A percentile compares a stretch with the other conserved stretches of the same genome.
These are phyloP conservation scores for Microthyrium microscopicum DNA, from an alignment of 2,329 filamentous ascomycete genomes.

Conservation along the genomic window DNA sequence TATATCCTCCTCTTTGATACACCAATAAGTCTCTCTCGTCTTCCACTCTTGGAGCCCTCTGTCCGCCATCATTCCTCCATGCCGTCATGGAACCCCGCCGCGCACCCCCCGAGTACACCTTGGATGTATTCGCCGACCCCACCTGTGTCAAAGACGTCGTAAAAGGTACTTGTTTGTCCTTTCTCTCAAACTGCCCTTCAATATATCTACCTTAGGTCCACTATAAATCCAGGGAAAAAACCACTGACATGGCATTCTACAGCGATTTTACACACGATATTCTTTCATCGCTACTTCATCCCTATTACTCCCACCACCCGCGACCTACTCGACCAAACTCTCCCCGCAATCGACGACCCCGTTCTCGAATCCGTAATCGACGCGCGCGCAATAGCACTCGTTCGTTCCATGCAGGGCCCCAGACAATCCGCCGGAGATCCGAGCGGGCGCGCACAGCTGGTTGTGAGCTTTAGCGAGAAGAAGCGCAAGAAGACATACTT, in stretches of 20 bases:
- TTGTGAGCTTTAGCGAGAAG: constrained; percentile 91
- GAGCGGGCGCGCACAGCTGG: constrained; percentile 55
- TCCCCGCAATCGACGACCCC: constrained; percentile 77
- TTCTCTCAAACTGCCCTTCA: constrained; percentile 5
- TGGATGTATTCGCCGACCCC: constrained; percentile 88
- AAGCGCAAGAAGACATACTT: constrained; percentile 64
- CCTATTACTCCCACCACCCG: constrained; percentile 65
- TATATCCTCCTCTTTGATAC: no score
- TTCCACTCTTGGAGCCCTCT: no score
- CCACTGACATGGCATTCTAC: constrained; percentile 8
- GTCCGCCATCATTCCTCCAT: background rate
- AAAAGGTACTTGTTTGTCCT: constrained; percentile 44
- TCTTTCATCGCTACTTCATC: constrained; percentile 97
- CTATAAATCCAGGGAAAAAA: background rate
- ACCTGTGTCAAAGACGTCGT: constrained; percentile 81
- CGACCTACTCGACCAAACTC: constrained; percentile 77
- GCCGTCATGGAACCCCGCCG: constrained; percentile 9
- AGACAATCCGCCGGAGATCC: constrained; percentile 18
- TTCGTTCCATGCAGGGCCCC: constrained; percentile 54
- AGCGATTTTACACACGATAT: constrained; percentile 93
- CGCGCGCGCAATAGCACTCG: constrained; percentile 61
- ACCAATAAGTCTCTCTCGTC: no score
- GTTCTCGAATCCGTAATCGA: constrained; percentile 91
- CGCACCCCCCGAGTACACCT: constrained; percentile 58
- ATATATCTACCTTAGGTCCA: no score